Base-by-base conservation (phyloP, 1,284 basidiomycete genomes). In the Cutaneotrichosporon sp. region DNA sequence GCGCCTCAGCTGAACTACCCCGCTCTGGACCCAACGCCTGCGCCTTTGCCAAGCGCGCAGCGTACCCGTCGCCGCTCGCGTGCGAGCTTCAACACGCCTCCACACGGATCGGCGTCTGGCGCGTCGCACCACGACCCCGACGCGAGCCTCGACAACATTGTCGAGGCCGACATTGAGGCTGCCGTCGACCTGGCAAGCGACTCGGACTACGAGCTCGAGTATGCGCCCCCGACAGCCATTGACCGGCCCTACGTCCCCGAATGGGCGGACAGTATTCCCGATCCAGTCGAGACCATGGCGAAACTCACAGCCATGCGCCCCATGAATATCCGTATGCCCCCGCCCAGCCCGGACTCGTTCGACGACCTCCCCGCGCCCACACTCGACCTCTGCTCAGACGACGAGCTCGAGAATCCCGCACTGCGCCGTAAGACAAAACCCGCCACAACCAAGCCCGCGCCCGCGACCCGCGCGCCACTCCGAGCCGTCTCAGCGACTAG, bases 11-110 rank as follows among this genome's bases (percentile, higher is more conserved):
- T 46, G 14, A 1, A 20, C 12, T 21, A 13, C 12, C 22, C 36
- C 37, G 42, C 48, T 33, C 34, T 33, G 9, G 59, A 50, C 20
- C 61, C 65, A 4, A 54, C 58, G 1, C 63, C 68, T 2, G 64
- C 66, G 1, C 69, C 71, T 2, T 52, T 73, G 2, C 69, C 71
- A 8, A 68, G 65, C 4, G 71, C 71, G 0, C 60, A 65, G 18
- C 58, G 68, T 22, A 59, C 60, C 3, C 56, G 69, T 13, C 57
- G 68, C 18, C 50, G 55, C 8, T 57, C 55, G 8, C 52, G 52
- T 14, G 37, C 53, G 12, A 52, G 47, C 5, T 44, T 56, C 20
- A 33, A 41, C 15, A 30, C 23, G 17, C 41, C 45, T 3, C 41
- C 51, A 5, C 44, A 46, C 10, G 26, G 26, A 30, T 30, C 26